Evolutionary conservation across 352 stramenopile genomes (phyloP).

Genomic region (Globisporangium apiculatum): DNA sequence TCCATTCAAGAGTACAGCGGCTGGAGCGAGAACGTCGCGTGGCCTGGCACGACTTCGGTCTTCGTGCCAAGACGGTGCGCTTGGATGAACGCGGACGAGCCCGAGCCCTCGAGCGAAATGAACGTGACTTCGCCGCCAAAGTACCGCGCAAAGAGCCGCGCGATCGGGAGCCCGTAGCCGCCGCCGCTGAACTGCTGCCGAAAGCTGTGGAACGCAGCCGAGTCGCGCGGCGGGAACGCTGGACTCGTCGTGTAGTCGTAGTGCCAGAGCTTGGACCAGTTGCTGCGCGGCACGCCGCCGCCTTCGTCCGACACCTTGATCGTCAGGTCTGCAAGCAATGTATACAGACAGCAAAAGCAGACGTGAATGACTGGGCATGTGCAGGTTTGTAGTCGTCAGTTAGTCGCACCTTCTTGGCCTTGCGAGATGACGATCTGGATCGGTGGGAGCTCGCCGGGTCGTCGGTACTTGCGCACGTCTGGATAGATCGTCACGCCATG

Average conservation of each 20-base stretch:
- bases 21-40: slow-evolving; percentile 24
- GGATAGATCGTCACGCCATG: slow-evolving; percentile 63
- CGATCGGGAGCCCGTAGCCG: slow-evolving; percentile 93
- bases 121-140: slow-evolving; percentile 98
- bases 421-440: slow-evolving; percentile 98
- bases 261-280: slow-evolving; percentile 97
- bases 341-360: too few species aligned
- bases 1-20: slow-evolving; percentile 5
- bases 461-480: slow-evolving; percentile 65
- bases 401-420: slow-evolving; percentile 60
- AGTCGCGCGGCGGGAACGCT: slow-evolving; percentile 41
- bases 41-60: slow-evolving; percentile 64
- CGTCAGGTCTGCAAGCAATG: slow-evolving; percentile 56
- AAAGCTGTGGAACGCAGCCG: slow-evolving; percentile 70
- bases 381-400: too few species aligned
- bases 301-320: slow-evolving; percentile 99
- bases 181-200: slow-evolving; percentile 89
- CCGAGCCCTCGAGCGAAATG: slow-evolving; percentile 98
- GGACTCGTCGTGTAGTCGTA: slow-evolving; percentile 98
- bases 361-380: too few species aligned
- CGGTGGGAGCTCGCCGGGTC: slow-evolving; percentile 65
- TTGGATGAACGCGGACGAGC: slow-evolving; percentile 91
- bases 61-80: slow-evolving; percentile 68
- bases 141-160: slow-evolving; percentile 94
- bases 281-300: slow-evolving; percentile 94